phyloP scores from a whole-genome alignment of 257 asterid genomes.

The Nicotiana tabacum region DNA sequence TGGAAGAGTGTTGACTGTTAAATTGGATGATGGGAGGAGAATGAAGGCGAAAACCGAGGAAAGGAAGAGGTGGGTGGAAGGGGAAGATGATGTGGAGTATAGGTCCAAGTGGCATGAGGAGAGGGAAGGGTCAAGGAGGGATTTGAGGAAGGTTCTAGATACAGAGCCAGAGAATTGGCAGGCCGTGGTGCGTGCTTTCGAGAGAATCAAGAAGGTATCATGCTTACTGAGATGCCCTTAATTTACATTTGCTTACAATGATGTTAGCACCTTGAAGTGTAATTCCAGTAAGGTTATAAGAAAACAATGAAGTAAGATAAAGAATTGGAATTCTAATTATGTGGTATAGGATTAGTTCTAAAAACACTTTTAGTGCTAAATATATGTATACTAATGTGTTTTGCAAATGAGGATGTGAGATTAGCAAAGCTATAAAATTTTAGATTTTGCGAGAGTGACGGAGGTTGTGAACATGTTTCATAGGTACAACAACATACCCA shows the following conservation, averaged over 20 bases:
- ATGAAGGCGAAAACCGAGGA: conserved; percentile 38
- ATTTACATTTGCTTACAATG: background rate
- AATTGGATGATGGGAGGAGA: conserved; percentile 88
- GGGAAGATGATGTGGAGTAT: conserved; percentile 39
- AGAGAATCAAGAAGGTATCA: conserved; percentile 82
- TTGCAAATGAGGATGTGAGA: background rate
- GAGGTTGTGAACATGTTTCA: background rate
- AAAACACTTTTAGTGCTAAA: background rate
- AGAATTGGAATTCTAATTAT: background rate
- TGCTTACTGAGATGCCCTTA: conserved; percentile 3
- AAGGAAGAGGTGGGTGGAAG: conserved; percentile 55
- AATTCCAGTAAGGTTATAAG: background rate
- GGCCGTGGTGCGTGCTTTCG: conserved; percentile 76
- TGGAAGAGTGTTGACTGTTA: conserved; percentile 83
- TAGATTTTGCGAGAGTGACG: background rate
- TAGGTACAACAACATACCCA: background rate
- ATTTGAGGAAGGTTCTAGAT: conserved; percentile 68
- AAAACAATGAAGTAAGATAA: background rate
- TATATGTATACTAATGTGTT: background rate
- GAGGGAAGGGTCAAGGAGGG: conserved; percentile 70
- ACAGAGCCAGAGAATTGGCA: conserved; percentile 93
- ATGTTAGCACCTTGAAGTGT: background rate
- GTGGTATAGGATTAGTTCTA: background rate
- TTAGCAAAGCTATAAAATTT: background rate
- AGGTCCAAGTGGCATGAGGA: conserved; percentile 90